Conservation (phyloP, 2,329 filamentous ascomycete genomes). For the Xylariaceae sp. region DNA sequence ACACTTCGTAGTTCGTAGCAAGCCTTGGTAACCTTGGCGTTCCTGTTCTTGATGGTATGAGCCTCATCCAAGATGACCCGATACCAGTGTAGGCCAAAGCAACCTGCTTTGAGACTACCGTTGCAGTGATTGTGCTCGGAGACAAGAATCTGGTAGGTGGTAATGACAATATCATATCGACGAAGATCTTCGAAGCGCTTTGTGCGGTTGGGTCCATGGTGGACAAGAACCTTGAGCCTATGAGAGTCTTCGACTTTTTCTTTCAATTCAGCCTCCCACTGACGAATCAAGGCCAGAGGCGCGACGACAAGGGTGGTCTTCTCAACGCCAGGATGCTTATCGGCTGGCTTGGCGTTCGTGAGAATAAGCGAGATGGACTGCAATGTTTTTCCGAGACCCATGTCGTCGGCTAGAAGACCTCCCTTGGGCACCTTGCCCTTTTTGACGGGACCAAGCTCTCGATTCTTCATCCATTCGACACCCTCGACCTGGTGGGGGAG, state of each 20-base stretch:
- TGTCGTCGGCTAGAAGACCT: slow-evolving; percentile 92
- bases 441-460: slow-evolving; percentile 81
- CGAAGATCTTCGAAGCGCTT: slow-evolving; percentile 73
- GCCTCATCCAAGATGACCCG: slow-evolving; percentile 93
- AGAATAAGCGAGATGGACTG: slow-evolving; percentile 88
- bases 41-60: slow-evolving; percentile 97
- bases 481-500: slow-evolving; percentile 93
- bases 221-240: slow-evolving; percentile 73
- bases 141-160: slow-evolving; percentile 91
- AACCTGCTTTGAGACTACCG: slow-evolving; percentile 65
- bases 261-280: slow-evolving; percentile 93
- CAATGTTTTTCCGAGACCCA: slow-evolving; percentile 94
- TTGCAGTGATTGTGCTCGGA: slow-evolving; percentile 76
- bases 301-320: slow-evolving; percentile 88
- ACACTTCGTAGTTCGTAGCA: slow-evolving; percentile 78
- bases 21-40: slow-evolving; percentile 90
- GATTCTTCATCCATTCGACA: slow-evolving; percentile 89
- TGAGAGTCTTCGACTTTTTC: slow-evolving; percentile 69
- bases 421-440: slow-evolving; percentile 79
- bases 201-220: slow-evolving; percentile 81
- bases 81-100: slow-evolving; percentile 92
- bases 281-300: slow-evolving; percentile 86
- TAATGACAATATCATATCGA: slow-evolving; percentile 90
- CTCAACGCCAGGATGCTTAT: slow-evolving; percentile 55
- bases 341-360: slow-evolving; percentile 66